phyloP scores from a whole-genome alignment of 140 eudicot genomes.

The Anethum foeniculum region DNA sequence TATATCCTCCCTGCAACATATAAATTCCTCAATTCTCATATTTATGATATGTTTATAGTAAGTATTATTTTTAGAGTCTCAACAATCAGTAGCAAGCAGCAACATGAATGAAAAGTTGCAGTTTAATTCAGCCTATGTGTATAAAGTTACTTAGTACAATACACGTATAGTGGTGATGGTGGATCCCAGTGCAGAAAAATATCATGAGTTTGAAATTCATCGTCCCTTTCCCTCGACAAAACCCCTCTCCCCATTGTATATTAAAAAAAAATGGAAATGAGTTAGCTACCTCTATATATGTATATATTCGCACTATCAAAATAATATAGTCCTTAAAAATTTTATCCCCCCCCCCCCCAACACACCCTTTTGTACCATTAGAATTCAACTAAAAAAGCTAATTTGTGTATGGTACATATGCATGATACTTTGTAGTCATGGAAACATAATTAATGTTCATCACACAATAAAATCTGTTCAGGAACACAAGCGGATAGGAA shows the following conservation, averaged over 20 bases:
- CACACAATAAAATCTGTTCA: neutral
- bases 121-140: neutral
- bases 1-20: conserved; percentile 74
- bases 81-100: neutral
- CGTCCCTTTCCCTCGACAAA: neutral
- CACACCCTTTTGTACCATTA: neutral
- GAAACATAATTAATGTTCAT: neutral
- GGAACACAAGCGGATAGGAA: neutral
- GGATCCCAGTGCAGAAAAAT: neutral
- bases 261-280: neutral
- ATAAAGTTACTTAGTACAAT: neutral
- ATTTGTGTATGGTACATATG: neutral
- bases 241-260: neutral
- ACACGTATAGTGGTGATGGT: neutral
- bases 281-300: neutral
- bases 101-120: neutral
- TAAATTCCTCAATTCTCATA: conserved; percentile 3
- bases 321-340: neutral
- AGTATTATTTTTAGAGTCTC: neutral
- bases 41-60: neutral
- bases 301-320: neutral
- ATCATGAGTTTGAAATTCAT: neutral
- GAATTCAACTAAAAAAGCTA: neutral
- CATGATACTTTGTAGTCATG: neutral
- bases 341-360: neutral